Base-by-base conservation (phyloP, 2,329 filamentous ascomycete species). In the Beauveria bassiana region DNA sequence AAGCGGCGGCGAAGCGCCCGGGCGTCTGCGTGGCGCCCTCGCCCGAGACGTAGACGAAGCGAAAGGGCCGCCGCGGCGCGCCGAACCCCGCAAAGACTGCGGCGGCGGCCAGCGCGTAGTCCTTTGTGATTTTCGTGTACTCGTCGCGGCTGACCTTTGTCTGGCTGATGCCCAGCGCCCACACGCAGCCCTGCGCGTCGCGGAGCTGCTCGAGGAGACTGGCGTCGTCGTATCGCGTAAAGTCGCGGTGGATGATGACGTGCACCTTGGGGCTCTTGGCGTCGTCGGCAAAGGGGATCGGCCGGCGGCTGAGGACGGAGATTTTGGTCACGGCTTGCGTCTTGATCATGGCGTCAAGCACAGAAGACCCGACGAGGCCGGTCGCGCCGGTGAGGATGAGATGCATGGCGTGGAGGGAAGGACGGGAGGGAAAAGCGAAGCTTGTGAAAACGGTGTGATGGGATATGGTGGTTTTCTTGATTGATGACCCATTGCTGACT, bases 21-120 rank as follows among this genome's bases (percentile, higher is more conserved):
- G 87, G 87, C 1, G 73, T 73, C 20, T 80, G 79, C 1, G 85
- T 87, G 0, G 86, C 82, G 51, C 85, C 85, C 57, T 77, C 74
- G 54, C 86, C 88, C 0, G 88, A 91, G 34, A 92, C 81, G 68
- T 86, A 88, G 64, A 91, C 78, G 71, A 91, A 92, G 57, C 83
- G 84, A 72, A 91, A 86, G 0, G 84, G 81, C 46, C 77, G 69
- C 16, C 73, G 72, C 3, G 69, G 66, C 0, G 68, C 62, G 3
- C 79, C 73, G 14, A 86, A 72, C 0, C 70, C 70, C 1, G 78
- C 70, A 67, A 90, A 87, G 14, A 86, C 83, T 62, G 79, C 76
- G 1, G 86, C 87, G 0, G 86, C 87, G 2, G 79, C 81, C 1
- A 91, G 69, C 1, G 88, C 73, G 69, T 86, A 91, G 69, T 85